phyloP scores from a whole-genome alignment of 1,284 basidiomycete genomes.

The Puccinia horiana region DNA sequence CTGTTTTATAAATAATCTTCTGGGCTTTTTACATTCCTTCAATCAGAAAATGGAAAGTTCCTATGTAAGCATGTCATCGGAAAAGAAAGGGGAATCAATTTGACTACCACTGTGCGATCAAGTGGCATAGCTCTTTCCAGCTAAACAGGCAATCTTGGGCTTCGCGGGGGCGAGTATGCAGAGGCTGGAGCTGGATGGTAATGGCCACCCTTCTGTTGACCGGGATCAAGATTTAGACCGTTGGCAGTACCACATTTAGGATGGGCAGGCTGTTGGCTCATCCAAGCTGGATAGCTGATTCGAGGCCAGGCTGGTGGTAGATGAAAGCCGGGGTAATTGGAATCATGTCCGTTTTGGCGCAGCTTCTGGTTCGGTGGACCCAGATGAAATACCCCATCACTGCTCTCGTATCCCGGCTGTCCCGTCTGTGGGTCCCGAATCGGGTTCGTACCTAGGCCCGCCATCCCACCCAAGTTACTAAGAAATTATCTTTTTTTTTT shows the following conservation, averaged over 20 bases:
- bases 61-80: too few relatives aligned
- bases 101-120: too few relatives aligned
- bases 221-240: conserved; percentile 6
- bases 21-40: too few relatives aligned
- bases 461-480: conserved; percentile 31
- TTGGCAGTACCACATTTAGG: conserved; percentile 26
- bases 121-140: neutral
- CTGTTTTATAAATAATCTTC: too few relatives aligned
- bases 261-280: neutral
- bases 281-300: neutral
- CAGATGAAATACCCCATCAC: conserved; percentile 8
- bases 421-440: conserved; percentile 38
- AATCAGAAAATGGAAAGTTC: too few relatives aligned
- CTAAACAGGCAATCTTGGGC: neutral
- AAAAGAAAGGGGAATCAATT: too few relatives aligned
- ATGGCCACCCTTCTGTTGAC: neutral
- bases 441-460: conserved; percentile 20
- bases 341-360: neutral
- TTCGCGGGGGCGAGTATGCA: neutral
- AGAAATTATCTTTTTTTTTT: neutral
- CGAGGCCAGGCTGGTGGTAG: conserved; percentile 1
- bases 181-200: conserved; percentile 16
- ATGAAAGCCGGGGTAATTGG: conserved; percentile 4
- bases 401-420: conserved; percentile 31
- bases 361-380: neutral